Base-by-base conservation (phyloP, 1,284 basidiomycete genomes). In the Rugosomyces carneus region DNA sequence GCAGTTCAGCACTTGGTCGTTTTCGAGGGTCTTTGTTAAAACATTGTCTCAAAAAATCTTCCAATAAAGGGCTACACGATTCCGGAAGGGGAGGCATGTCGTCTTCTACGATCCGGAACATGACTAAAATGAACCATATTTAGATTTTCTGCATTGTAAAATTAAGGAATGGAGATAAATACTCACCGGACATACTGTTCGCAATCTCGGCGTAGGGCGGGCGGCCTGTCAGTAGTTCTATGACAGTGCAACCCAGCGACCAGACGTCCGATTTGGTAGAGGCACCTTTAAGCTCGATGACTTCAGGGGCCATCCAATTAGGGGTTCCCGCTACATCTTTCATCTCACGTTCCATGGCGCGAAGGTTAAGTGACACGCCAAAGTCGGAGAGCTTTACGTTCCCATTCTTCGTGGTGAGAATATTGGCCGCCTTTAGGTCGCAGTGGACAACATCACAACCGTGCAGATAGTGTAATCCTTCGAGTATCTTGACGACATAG, bases 311-410 rank as follows among this genome's bases (percentile, higher is more conserved):
- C 93, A 97, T 97, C 93, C 93, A 97, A 59, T 97, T 95, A 2
- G 93, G 93, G 4, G 93, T 97, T 9, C 93, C 94, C 4, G 91
- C 89, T 9, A 94, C 88, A 56, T 87, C 81, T 62, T 91, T 87
- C 59, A 81, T 81, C 64, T 92, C 90, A 40, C 87, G 73, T 56
- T 93, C 93, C 73, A 98, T 84, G 0, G 94, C 95, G 56, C 95
- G 90, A 67, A 99, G 85, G 52, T 96, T 97, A 42, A 97, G 88
- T n/a, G 94, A 97, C 10, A 99, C 90, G 49, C 95, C 95, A 66
- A 99, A 98, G 66, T 99, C 95, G 26, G 95, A 94, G 9, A 99
- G 76, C 69, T 99, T 99, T 66, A 98, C 89, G 63, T 99, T 97
- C 26, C 95, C 95, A 48, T 86, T 91, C 69, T 93, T 91, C 49